Evolutionary conservation across 2,329 filamentous ascomycete genomes (phyloP).

Genomic region (Monosporascus sp.): DNA sequence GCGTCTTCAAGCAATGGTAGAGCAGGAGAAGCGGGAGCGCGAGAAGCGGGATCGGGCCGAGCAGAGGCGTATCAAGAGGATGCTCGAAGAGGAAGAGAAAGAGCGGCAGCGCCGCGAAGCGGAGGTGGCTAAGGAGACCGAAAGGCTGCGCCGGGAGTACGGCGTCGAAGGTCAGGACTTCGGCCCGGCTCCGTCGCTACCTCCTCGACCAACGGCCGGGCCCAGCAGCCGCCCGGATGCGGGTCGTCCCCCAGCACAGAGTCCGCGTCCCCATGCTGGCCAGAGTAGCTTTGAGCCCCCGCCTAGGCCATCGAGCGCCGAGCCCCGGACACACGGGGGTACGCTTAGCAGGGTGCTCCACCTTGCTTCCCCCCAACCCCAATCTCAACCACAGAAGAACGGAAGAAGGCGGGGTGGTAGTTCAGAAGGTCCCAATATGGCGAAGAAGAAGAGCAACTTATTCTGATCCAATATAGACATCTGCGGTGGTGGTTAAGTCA

Average conservation of each 20-base stretch:
- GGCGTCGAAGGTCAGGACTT: slow-evolving; percentile 49
- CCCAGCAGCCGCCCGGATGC: slow-evolving; percentile 5
- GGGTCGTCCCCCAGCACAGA: slow-evolving; percentile 9
- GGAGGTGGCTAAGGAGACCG: slow-evolving; percentile 73
- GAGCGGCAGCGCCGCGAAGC: slow-evolving; percentile 51
- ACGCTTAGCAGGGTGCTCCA: slow-evolving; percentile 27
- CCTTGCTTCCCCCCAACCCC: slow-evolving; percentile 23
- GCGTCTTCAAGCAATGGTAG: slow-evolving; percentile 55
- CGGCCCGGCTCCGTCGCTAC: slow-evolving; percentile 23
- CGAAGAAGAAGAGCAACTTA: slow-evolving; percentile 44
- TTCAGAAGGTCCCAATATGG: slow-evolving; percentile 32
- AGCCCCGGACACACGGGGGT: slow-evolving; percentile 25
- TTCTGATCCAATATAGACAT: slow-evolving; percentile 25
- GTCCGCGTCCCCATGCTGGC: slow-evolving; percentile 22
- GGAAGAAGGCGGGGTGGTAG: slow-evolving; percentile 26
- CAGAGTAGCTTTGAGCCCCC: slow-evolving; percentile 22
- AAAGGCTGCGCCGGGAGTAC: slow-evolving; percentile 65
- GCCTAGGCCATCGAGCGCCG: slow-evolving; percentile 43
- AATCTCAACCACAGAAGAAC: slow-evolving; percentile 37
- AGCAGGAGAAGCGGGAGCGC: slow-evolving; percentile 49
- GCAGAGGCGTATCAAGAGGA: slow-evolving; percentile 54
- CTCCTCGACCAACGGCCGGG: slow-evolving; percentile 26
- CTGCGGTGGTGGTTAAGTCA: background rate
- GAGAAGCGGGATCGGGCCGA: slow-evolving; percentile 50
- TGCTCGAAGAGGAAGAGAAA: slow-evolving; percentile 61